Evolutionary conservation across 83 land plant genomes (phyloP).

Genomic region (Larix sibirica): DNA sequence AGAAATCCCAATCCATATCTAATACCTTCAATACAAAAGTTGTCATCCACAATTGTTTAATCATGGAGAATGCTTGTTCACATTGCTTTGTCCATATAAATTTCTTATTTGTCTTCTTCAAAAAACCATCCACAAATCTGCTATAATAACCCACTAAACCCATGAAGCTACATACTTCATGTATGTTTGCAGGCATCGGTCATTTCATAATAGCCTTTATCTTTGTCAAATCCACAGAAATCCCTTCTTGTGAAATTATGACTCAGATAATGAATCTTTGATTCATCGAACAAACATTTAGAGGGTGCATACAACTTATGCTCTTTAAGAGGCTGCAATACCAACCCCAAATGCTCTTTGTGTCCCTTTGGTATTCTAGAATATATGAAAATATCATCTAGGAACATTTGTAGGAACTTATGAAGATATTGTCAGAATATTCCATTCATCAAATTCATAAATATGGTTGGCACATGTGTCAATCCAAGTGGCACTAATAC

Average conservation of each 20-base stretch:
- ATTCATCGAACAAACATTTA: slow-evolving; percentile 11
- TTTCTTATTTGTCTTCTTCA: background rate
- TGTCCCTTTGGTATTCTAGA: background rate
- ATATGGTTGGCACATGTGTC: background rate
- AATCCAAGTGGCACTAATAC: too few relatives aligned
- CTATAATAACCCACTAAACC: background rate
- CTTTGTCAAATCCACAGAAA: background rate
- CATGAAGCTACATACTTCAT: background rate
- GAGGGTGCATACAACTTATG: slow-evolving; percentile 10
- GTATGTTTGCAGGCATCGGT: background rate
- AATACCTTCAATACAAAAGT: too few relatives aligned
- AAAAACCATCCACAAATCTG: background rate
- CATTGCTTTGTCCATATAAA: background rate
- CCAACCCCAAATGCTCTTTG: background rate
- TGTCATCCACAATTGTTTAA: too few relatives aligned
- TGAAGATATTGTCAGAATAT: slow-evolving; percentile 1
- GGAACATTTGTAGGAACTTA: slow-evolving; percentile 17
- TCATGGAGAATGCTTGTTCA: too few relatives aligned
- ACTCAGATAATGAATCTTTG: background rate
- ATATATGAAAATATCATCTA: slow-evolving; percentile 28
- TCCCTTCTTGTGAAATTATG: background rate
- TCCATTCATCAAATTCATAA: slow-evolving; percentile 23
- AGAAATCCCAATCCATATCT: too few relatives aligned
- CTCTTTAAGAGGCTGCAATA: background rate
- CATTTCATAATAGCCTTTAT: background rate